Base-by-base conservation (phyloP, 192 early-diverging fungal genomes). In the Anaeromyces robustus region DNA sequence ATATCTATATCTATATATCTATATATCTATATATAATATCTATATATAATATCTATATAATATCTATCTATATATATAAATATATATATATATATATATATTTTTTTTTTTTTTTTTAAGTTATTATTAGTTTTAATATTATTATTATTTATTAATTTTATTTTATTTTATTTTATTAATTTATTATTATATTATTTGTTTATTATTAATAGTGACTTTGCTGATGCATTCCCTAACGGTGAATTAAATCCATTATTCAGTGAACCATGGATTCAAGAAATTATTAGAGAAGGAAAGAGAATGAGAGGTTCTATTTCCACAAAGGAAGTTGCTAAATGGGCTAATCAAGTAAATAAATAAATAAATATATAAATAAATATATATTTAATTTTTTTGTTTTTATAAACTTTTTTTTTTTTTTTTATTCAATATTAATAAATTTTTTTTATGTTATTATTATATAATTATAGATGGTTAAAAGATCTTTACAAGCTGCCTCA, bases 151-250 rank as follows among this genome's bases (percentile, higher is more conserved):
- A 30, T 16, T 84, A 13, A 7, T 1, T 28, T 2, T 30, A 30
- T 17, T 39, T 28, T 41, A 86, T 29, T 81, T 30, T 43, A 26
- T 84, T 41, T 39, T 78, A 77, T 34, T 39, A 30, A 77, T 37
- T 81, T 4, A 7, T 7, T 34, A 34, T 7, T 7, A 34, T 34
- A 34, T 7, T 34, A 34, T 34, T 7, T 34, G 32, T 41, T 41
- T 16, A 16, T 52, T 16, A 22, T 22, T 68, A 68, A n/a, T 84
- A 95, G 94, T 80, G 98, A 99, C 84, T 85, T 99, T 80, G 98
- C 97, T 28, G 95, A 96, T 30, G 89, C 95, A 22, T 94, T 98
- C 86, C 90, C 92, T 29, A 85, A 83, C n/a, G 92, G 94, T 68
- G 86, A 92, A 80, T 89, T 96, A 82, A 89, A 92, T 80, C 82